Percentiles rank a stretch among this genome's conserved stretches.
These are phyloP conservation scores for Yamadazyma triangularis DNA, from an alignment of 1,139 yeast species.

Conservation along the genomic window DNA sequence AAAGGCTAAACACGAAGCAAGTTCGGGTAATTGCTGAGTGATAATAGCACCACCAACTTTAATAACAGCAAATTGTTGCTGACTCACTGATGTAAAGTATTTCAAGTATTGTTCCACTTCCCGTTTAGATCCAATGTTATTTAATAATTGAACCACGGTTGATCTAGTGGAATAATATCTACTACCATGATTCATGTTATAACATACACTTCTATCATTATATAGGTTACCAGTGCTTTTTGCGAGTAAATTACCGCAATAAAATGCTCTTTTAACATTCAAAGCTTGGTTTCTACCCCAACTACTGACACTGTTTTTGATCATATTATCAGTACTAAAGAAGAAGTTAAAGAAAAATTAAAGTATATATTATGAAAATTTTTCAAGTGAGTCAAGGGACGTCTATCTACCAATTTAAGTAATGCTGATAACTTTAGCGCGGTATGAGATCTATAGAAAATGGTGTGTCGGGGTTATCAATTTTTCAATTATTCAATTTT, in stretches of 20 bases:
- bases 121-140: constrained; percentile 93
- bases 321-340: background rate
- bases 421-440: constrained; percentile 13
- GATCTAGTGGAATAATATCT: constrained; percentile 64
- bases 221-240: too few species aligned
- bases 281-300: background rate
- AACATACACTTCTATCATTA: too few species aligned
- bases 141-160: constrained; percentile 89
- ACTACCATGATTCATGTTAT: too few species aligned
- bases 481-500: too few species aligned
- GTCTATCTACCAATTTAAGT: constrained; percentile 30
- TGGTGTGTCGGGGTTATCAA: too few species aligned
- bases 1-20: constrained; percentile 94
- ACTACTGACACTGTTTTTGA: background rate
- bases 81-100: constrained; percentile 91
- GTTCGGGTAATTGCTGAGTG: constrained; percentile 86
- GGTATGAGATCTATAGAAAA: constrained; percentile 1
- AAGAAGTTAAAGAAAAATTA: background rate
- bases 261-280: background rate
- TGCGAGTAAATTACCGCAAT: too few species aligned
- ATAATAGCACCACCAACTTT: constrained; percentile 99
- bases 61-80: constrained; percentile 96
- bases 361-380: constrained; percentile 4
- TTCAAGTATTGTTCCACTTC: constrained; percentile 97
- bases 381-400: constrained; percentile 19